Evolutionary conservation across 1,284 basidiomycete species (phyloP), one percentile per base, ranked within the genome.

Genomic region (Ceratobasidium sp.): DNA sequence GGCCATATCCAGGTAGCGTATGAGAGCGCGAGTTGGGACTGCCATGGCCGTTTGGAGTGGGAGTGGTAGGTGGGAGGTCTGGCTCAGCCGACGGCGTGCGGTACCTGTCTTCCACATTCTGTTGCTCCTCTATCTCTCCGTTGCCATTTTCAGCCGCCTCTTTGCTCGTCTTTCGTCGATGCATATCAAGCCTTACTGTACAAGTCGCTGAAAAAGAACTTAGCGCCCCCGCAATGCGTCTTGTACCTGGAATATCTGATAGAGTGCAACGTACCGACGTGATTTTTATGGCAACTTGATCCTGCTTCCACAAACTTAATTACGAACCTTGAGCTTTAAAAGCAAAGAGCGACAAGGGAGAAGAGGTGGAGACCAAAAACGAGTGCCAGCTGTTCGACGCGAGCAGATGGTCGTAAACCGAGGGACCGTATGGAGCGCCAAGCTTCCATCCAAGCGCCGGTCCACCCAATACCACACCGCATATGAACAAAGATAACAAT

Each of bases 81-180:
- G 51, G 63, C 56, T 45, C 60, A 31, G 35, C 49, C 23, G 33
- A 60, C 74, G 54, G 75, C 17, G 45, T 47, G 3, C 45, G 45
- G 17, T 8, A 47, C 26, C 47, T 61, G 60, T 71, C 53, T 28
- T 64, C 35, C 26, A 33, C 35, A 54, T 8, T 45, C 15, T 28
- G 58, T 28, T 61, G 33, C 26, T 35, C 56, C n/a, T 54, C 17
- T 17, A 20, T 17, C 39, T 58, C 42, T 35, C 65, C 58, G 45
- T 78, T 77, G 45, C 65, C 58, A 49, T 78, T 77, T 49, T 58
- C 42, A 45, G 47, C 17, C 75, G 81, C 80, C 75, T 82, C 82
- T 61, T 80, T 80, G 69, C 85, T 85, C 31, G 84, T 83, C 78
- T 84, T 85, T 76, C 83, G 82, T 77, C 80, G 80, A 77, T 85